Base-by-base conservation (phyloP, 371 early-diverging fungal species). In the Saksenaea oblongispora region DNA sequence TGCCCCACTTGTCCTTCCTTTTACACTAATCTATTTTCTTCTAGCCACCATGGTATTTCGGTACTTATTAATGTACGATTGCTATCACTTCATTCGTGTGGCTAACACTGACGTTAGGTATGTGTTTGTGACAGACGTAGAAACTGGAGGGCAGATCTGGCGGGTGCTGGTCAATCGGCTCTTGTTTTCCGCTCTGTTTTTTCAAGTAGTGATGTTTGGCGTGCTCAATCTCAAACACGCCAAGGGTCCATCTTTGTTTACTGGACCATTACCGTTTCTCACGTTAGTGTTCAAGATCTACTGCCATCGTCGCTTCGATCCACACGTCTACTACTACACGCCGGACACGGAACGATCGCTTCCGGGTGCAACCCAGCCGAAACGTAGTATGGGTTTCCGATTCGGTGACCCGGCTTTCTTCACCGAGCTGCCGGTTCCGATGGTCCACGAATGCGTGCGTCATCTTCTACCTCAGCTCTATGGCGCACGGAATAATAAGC, bases 61-160 rank as follows among this genome's bases (percentile, higher is more conserved):
- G 67, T 92, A 91, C 70, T 84, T 87, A 15, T 58, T 87, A 15
- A 82, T 88, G 85, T 69, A 62, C 26, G 10, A 9, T 5, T 2
- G 14, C 18, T 26, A 15, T n/a, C 31, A 15, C 26, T 17, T 57
- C 58, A 59, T 34, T 15, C 5, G 37, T 26, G 34, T n/a, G 8
- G 27, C 24, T 47, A 18, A 27, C 37, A 17, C 26, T 41, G 13
- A 26, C 9, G 18, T 37, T 59, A 65, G 62, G 72, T 90, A 89
- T 69, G 89, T 91, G 27, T 83, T 78, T 72, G 74, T 84, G 7
- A 91, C 90, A 17, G 72, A 72, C 54, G 69, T 84, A 24, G 92
- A 93, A 59, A 90, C 90, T 2, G 90, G 86, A 9, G 93, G 93
- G 15, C 82, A 82, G 18, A 92, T 93, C 75, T 92, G 89, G 87